Percentiles rank a stretch among this genome's conserved stretches.
Conservation (phyloP, 768 basidiomycete species). For the Hygrophorus russula region DNA sequence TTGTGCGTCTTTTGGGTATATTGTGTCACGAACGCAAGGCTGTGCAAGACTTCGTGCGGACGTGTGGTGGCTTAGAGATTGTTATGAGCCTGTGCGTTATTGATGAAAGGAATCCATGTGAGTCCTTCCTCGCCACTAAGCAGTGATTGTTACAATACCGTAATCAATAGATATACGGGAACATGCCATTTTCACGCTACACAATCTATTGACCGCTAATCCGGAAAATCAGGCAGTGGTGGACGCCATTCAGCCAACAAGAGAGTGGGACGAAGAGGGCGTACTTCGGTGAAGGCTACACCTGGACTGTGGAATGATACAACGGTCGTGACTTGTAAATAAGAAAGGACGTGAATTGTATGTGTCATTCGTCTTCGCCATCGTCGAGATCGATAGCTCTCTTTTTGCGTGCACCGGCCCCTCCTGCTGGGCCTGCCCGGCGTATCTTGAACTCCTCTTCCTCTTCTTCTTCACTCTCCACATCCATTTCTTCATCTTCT, state of each 20-base stretch:
- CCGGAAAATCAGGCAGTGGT: constrained; percentile 73
- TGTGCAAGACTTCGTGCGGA: constrained; percentile 67
- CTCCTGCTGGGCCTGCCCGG: constrained; percentile 38
- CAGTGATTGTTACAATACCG: constrained; percentile 7
- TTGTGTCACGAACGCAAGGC: constrained; percentile 51
- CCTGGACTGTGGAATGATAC: constrained; percentile 4
- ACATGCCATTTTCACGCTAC: constrained; percentile 80
- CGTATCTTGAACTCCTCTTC: constrained; percentile 63
- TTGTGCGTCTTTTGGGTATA: constrained; percentile 81
- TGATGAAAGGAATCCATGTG: constrained; percentile 89
- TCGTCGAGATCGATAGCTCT: constrained; percentile 48
- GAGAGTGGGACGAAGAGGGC: constrained; percentile 47
- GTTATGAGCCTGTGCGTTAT: constrained; percentile 84
- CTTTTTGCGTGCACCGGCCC: constrained; percentile 41
- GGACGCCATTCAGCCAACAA: constrained; percentile 53
- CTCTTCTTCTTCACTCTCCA: constrained; percentile 67
- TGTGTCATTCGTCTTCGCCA: constrained; percentile 47
- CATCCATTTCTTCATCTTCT: constrained; percentile 48
- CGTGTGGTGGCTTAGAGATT: constrained; percentile 63
- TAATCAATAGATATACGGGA: constrained; percentile 65
- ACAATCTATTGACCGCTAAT: constrained; percentile 69
- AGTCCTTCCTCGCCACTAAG: constrained; percentile 22
- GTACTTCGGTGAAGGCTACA: constrained; percentile 24
- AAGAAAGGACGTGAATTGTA: constrained; percentile 8
- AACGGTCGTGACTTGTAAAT: not conserved